These are phyloP conservation scores for Brassica incana DNA, from an alignment of 345 rosid genomes.

Conservation along the genomic window DNA sequence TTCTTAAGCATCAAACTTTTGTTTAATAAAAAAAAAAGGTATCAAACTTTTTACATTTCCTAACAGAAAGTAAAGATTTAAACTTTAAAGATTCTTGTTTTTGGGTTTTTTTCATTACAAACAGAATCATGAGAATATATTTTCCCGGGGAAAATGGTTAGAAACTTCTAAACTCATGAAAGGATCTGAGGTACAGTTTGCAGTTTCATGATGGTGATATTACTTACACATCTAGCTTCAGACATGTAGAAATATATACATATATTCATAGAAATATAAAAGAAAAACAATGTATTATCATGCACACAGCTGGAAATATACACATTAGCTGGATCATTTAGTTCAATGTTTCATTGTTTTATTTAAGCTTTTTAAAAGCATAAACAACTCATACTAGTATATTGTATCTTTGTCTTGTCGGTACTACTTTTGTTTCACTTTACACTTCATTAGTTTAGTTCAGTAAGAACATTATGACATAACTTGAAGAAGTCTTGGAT, in stretches of 20 bases:
- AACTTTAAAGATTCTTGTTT: neutral
- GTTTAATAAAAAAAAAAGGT: no score
- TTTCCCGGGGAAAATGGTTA: neutral
- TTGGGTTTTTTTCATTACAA: neutral
- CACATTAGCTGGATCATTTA: constrained; percentile 32
- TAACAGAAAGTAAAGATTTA: constrained; percentile 22
- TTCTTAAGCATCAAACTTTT: constrained; percentile 1
- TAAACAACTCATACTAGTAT: neutral
- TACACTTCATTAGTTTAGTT: constrained; percentile 10
- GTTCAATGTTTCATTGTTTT: constrained; percentile 11
- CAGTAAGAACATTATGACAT: neutral
- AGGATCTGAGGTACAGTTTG: neutral
- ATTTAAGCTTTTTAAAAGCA: neutral
- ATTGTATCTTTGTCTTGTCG: constrained; percentile 15
- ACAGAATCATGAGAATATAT: neutral
- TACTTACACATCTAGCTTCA: neutral
- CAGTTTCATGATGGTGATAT: constrained; percentile 4
- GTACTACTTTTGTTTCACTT: constrained; percentile 8
- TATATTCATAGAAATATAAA: neutral
- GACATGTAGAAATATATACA: neutral
- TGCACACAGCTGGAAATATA: constrained; percentile 22
- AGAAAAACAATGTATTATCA: neutral
- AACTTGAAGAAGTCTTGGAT: neutral
- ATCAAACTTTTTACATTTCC: neutral
- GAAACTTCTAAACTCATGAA: neutral